Base-by-base conservation (phyloP, 1,284 basidiomycete species). In the Sporisorium iseilematis-ciliati region DNA sequence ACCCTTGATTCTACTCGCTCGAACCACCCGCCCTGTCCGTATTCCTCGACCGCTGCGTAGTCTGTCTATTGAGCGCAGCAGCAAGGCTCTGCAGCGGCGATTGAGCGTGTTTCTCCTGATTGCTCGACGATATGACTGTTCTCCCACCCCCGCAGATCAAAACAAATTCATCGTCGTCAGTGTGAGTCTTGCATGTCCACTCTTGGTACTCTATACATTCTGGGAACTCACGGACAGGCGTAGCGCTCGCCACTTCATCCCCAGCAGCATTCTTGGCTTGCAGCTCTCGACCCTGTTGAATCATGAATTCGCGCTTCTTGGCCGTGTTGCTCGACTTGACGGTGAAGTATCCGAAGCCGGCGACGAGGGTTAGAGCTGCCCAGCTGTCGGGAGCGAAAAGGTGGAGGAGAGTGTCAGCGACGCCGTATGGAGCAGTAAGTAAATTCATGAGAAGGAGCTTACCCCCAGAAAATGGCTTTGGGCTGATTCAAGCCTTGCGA, bases 271-370 rank as follows among this genome's bases (percentile, higher is more conserved):
- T 49, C 26, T 50, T 18, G 16, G 53, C 53, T 26, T 64, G 67
- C 38, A 62, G 52, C 29, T 61, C 53, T 35, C 68, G 74, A 5
- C 68, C 74, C 33, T 72, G 74, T 48, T 51, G 61, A 58, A 76
- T 68, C 74, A 76, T 76, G n/a, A 71, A 72, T 2, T 72, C 60
- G 20, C 57, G 60, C 65, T 76, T 76, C 64, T 77, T 77, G 52
- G 64, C 65, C 11, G 75, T 70, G 58, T 77, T 77, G 59, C 58
- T 66, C 42, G 60, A 57, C 52, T 77, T 77, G 66, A 77, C 75
- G 16, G 54, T 64, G 23, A 65, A 78, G 62, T 78, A 78, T 31
- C 71, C 67, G 54, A 63, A 68, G 43, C 75, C 75, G 1, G 75
- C 71, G 2, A 78, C 43, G 1, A 78, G 56, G 46, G 69, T 43